Evolutionary conservation across 345 rosid genomes (phyloP).

Genomic region (Sisymbrium irio): DNA sequence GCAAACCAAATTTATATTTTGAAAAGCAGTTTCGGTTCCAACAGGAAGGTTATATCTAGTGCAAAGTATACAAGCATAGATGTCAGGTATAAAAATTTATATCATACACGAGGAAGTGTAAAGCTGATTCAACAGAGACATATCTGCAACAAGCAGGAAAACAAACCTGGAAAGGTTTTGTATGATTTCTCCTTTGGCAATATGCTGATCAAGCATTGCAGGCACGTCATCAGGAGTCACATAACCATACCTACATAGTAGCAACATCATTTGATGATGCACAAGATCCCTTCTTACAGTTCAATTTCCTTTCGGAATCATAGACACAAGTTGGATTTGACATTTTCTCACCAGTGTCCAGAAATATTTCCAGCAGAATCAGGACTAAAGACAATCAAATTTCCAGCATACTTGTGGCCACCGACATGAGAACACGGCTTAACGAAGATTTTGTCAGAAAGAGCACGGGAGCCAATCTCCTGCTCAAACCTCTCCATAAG

Average conservation of each 20-base stretch:
- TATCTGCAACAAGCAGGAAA: conserved; percentile 10
- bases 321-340: neutral
- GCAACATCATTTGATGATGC: neutral
- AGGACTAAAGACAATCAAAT: conserved; percentile 69
- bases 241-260: conserved; percentile 81
- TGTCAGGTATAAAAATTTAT: neutral
- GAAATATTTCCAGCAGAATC: conserved; percentile 54
- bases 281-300: neutral
- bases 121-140: neutral
- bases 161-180: conserved; percentile 80
- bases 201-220: conserved; percentile 84
- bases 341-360: conserved; percentile 72
- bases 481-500: conserved; percentile 68
- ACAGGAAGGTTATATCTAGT: neutral
- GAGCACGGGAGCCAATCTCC: conserved; percentile 64
- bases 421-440: conserved; percentile 89
- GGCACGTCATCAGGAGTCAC: conserved; percentile 92
- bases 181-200: conserved; percentile 65
- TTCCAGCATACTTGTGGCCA: conserved; percentile 98
- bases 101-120: neutral
- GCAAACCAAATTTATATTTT: neutral
- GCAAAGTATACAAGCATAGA: conserved; percentile 2
- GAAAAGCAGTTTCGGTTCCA: neutral
- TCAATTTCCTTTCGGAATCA: neutral
- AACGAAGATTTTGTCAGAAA: conserved; percentile 57